phyloP scores from a whole-genome alignment of 495 filamentous ascomycete genomes.

The Hyaloscypha bicolor region DNA sequence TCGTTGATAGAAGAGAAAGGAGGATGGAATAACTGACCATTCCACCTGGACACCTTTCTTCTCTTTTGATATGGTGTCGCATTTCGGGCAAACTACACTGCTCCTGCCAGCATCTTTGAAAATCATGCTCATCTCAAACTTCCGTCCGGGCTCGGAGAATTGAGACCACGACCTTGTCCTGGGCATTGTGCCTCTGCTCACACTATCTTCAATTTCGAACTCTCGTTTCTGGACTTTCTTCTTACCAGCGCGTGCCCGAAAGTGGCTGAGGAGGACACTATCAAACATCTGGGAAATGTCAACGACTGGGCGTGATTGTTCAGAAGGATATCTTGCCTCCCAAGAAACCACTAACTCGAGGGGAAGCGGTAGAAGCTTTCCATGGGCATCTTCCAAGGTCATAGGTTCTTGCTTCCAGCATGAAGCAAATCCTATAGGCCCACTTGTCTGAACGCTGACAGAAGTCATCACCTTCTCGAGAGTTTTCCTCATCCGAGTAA shows the following conservation, averaged over 20 bases:
- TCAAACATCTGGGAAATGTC: constrained; percentile 9
- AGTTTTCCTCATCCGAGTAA: constrained; percentile 1
- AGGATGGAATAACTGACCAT: constrained; percentile 5
- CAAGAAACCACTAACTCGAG: constrained; percentile 16
- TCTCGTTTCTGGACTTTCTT: constrained; percentile 8
- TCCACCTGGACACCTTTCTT: constrained; percentile 7
- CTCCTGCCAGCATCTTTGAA: constrained; percentile 2
- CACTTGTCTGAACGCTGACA: background rate
- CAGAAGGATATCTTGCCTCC: constrained; percentile 6
- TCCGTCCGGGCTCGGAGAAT: constrained; percentile 9
- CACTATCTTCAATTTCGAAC: constrained; percentile 6
- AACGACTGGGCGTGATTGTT: background rate
- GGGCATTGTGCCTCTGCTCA: background rate
- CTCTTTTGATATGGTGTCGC: constrained; percentile 10
- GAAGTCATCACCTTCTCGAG: background rate
- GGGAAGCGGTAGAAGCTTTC: constrained; percentile 7
- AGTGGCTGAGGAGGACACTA: constrained; percentile 8
- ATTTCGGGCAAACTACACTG: constrained; percentile 10
- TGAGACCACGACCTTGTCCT: background rate
- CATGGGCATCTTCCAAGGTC: constrained; percentile 13
- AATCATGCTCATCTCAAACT: constrained; percentile 17
- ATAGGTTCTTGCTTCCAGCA: constrained; percentile 19
- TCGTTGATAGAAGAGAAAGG: background rate
- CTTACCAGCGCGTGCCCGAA: background rate
- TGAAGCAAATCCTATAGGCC: constrained; percentile 5